Evolutionary conservation across 2,329 filamentous ascomycete genomes (phyloP).

Genomic region (Fusarium sp.): DNA sequence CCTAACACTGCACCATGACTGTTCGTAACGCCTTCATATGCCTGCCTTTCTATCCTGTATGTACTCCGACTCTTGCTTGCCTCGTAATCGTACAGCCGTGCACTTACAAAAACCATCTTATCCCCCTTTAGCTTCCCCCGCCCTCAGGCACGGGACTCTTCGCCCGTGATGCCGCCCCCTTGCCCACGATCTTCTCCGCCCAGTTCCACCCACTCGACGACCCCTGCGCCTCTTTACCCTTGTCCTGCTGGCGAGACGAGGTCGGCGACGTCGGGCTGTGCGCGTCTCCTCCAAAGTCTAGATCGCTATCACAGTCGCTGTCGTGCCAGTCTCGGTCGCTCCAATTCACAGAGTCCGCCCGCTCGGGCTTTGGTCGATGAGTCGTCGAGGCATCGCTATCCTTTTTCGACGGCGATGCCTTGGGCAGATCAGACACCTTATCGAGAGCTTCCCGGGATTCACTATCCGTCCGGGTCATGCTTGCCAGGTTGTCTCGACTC

Average conservation of each 20-base stretch:
- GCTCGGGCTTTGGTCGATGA: constrained; percentile 38
- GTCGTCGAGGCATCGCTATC: constrained; percentile 38
- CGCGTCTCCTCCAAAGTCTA: constrained; percentile 43
- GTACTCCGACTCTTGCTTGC: constrained; percentile 11
- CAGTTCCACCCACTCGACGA: constrained; percentile 58
- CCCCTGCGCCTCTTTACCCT: constrained; percentile 40
- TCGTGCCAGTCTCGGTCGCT: constrained; percentile 57
- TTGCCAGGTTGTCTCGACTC: constrained; percentile 36
- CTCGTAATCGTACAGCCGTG: constrained; percentile 14
- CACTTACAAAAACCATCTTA: constrained; percentile 2
- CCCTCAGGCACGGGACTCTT: constrained; percentile 46
- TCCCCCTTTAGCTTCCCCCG: constrained; percentile 24
- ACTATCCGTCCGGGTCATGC: constrained; percentile 42
- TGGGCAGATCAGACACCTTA: constrained; percentile 59
- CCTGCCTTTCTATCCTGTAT: constrained; percentile 33
- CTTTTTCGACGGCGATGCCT: constrained; percentile 31
- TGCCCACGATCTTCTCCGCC: constrained; percentile 66
- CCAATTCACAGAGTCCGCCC: constrained; percentile 70
- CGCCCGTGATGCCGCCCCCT: constrained; percentile 45
- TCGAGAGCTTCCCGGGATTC: constrained; percentile 55
- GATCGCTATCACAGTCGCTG: constrained; percentile 44
- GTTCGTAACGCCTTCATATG: constrained; percentile 18
- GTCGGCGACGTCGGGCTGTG: constrained; percentile 29
- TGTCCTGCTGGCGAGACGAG: constrained; percentile 29
- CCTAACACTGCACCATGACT: neutral